These are phyloP conservation scores for Trichoderma asperellum DNA, from an alignment of 2,329 filamentous ascomycete genomes.

Conservation along the genomic window DNA sequence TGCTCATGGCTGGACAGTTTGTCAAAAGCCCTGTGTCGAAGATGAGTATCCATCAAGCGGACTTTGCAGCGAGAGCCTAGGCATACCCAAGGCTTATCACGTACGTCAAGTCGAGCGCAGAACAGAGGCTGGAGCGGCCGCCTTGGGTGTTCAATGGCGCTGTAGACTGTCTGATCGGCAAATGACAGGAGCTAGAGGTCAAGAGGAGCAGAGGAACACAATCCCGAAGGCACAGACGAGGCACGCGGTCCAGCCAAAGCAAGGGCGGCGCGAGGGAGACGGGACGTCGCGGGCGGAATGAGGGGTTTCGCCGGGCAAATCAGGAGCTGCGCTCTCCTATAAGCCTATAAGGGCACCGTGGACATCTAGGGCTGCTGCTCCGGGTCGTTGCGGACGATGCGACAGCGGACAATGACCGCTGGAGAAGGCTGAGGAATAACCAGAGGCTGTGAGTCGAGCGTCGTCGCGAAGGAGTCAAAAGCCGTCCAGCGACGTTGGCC, in stretches of 20 bases:
- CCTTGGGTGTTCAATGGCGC: slow-evolving; percentile 11
- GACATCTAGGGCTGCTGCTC: slow-evolving; percentile 36
- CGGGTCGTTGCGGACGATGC: neutral
- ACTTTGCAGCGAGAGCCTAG: slow-evolving; percentile 5
- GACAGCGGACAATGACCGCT: slow-evolving; percentile 8
- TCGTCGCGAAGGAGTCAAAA: slow-evolving; percentile 22
- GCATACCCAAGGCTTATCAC: slow-evolving; percentile 16
- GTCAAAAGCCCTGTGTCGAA: slow-evolving; percentile 18
- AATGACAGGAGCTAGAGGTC: neutral
- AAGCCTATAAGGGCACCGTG: slow-evolving; percentile 43
- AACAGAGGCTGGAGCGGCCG: slow-evolving; percentile 1
- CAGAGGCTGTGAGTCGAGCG: slow-evolving; percentile 5
- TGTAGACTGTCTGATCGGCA: neutral
- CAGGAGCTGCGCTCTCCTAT: slow-evolving; percentile 40
- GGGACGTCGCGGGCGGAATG: slow-evolving; percentile 27
- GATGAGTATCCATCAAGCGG: slow-evolving; percentile 23
- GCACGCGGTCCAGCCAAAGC: slow-evolving; percentile 18
- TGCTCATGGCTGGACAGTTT: slow-evolving; percentile 38
- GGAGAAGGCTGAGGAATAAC: neutral
- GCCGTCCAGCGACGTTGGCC: slow-evolving; percentile 11
- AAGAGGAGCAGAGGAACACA: neutral
- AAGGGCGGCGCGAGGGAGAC: slow-evolving; percentile 25
- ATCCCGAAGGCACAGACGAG: neutral
- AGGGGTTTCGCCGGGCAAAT: slow-evolving; percentile 31
- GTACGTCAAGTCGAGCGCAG: slow-evolving; percentile 14